Evolutionary conservation across 345 rosid genomes (phyloP), one percentile per base, ranked within the genome.

Genomic region (Erucastrum elatum): DNA sequence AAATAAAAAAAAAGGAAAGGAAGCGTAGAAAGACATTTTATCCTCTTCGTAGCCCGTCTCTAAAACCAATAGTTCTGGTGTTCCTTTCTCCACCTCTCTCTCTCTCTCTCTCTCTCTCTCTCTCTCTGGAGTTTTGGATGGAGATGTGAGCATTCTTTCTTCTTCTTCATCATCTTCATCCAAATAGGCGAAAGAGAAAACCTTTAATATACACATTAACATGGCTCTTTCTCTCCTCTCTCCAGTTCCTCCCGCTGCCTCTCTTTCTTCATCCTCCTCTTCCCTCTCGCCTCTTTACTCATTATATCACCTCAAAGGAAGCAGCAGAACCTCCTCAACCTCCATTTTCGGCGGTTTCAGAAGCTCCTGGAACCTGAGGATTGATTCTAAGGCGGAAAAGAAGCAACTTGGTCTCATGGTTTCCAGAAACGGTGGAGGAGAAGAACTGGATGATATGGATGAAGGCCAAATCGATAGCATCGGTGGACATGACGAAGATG

Each of bases 181-280:
- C 2, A 9, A 71, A 49, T 56, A 17, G 68, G 8, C 80, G 70
- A 68, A 72, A 39, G 55, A 62, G 72, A 46, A 34, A 61, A n/a
- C 46, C 53, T 5, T 26, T 3, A 68, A 12, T 1, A 68, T 13
- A n/a, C n/a, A 12, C 25, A 58, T 58, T 49, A 12, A 58, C 21
- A 85, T 88, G 88, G 77, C 87, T 34, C 31, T 84, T 81, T 81
- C 86, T 13, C 78, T 77, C 61, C 51, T 82, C 65, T 79, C 80
- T 44, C 83, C 81, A 11, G 64, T 70, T 64, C n/a, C 70, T 30
- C 9, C 81, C 53, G 76, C 87, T 13, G 5, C 81, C 59, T 77
- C 79, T 83, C 72, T 80, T 63, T 78, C 84, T 70, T 66, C 21
- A 21, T 21, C 56, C 17, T 67, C 78, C 77, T 80, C 90, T 56